Evolutionary conservation across 139 green algal species (phyloP), one percentile per base, ranked within the genome.

Genomic region (Klebsormidium nitens): DNA sequence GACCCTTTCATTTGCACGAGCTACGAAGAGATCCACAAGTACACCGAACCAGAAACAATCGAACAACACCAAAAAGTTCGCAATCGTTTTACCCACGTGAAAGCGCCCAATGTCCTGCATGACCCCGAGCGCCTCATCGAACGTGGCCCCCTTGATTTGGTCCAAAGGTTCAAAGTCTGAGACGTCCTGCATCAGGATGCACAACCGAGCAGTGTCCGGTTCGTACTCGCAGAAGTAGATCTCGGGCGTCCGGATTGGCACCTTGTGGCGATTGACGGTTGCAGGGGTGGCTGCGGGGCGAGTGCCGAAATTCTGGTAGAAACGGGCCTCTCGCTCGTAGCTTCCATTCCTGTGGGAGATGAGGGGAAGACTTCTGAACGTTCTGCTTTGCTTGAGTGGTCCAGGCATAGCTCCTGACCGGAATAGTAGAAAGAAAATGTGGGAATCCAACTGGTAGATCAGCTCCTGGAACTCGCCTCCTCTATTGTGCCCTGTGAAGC

Each of bases 201-300:
- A 28, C 59, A 67, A 48, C 31, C 40, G 6, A 5, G 29, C 59
- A 34, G 59, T 48, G 31, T 4, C 36, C 5, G 59, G 4, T 28
- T 67, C 11, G 42, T 59, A 44, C 5, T 11, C 29, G 17, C 59
- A 52, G 42, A 39, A 67, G 59, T 67, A 67, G 42, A 67, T 67
- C 5, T 5, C 8, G 31, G 59, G 59, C 11, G 59, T 67, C 5
- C 14, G 6, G 4, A 67, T 28, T 5, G 59, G 4, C 59, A 67
- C 4, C 17, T n/a, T n/a, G n/a, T n/a, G n/a, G n/a, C n/a, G n/a
- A n/a, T n/a, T n/a, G n/a, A n/a, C n/a, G n/a, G n/a, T n/a, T n/a
- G 8, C 6, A 59, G 5, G 5, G 59, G 5, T 11, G 17, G 17
- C 6, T 5, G 5, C 17, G n/a, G 5, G 59, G 59, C 8, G 59